Percentiles rank a stretch among this genome's conserved stretches.
Evolutionary conservation across 768 basidiomycete species (phyloP).

Genomic region (Lactifluus volemus): DNA sequence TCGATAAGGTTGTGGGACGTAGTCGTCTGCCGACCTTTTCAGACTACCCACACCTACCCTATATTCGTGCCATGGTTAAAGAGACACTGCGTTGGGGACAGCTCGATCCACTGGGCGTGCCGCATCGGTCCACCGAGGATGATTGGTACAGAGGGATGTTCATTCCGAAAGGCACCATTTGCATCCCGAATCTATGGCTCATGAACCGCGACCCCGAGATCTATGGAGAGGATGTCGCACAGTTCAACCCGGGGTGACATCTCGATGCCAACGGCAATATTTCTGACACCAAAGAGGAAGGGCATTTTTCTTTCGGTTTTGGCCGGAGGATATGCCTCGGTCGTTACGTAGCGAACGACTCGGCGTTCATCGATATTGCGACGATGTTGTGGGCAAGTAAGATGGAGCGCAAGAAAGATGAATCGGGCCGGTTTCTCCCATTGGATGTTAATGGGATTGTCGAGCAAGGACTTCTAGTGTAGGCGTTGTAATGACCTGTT

Average conservation of each 20-base stretch:
- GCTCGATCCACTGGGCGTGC: neutral
- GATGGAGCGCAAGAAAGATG: too few relatives aligned
- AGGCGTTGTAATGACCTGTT: too few relatives aligned
- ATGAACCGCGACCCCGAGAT: slow-evolving; percentile 23
- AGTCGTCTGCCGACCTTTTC: neutral
- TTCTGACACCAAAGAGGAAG: slow-evolving; percentile 23
- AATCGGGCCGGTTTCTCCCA: too few relatives aligned
- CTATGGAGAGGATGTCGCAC: slow-evolving; percentile 21
- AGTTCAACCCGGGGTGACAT: slow-evolving; percentile 21
- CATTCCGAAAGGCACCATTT: slow-evolving; percentile 25
- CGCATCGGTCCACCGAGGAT: neutral
- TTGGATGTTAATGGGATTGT: too few relatives aligned
- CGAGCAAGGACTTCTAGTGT: too few relatives aligned
- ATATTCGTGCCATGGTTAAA: neutral
- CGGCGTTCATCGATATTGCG: too few relatives aligned
- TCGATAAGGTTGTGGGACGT: neutral
- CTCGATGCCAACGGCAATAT: slow-evolving; percentile 22
- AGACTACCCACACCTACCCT: neutral
- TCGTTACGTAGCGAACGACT: slow-evolving; percentile 1
- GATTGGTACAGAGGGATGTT: slow-evolving; percentile 11
- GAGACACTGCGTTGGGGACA: neutral
- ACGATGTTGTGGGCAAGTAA: too few relatives aligned
- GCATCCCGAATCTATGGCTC: slow-evolving; percentile 25
- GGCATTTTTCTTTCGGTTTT: slow-evolving; percentile 24
- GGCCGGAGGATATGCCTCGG: slow-evolving; percentile 17